These are phyloP conservation scores for Musa beccarii DNA, from an alignment of 176 grass and related monocot species.

Conservation along the genomic window DNA sequence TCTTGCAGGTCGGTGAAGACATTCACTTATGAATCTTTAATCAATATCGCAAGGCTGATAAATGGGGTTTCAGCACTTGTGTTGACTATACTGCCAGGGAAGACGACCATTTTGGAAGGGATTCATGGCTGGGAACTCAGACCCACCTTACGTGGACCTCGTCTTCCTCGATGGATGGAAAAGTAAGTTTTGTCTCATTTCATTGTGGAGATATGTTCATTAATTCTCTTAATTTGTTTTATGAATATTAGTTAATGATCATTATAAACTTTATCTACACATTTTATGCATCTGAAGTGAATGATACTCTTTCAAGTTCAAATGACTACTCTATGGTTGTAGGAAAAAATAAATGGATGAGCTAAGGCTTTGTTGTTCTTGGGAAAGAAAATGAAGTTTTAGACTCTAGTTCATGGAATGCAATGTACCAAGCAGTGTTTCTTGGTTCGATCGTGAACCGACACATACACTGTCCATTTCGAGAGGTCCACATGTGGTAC, in stretches of 20 bases:
- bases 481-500: too few relatives aligned
- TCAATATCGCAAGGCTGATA: conserved; percentile 88
- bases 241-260: background rate
- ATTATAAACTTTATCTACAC: too few relatives aligned
- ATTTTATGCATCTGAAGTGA: background rate
- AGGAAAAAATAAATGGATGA: background rate
- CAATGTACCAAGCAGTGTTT: too few relatives aligned
- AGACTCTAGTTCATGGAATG: too few relatives aligned
- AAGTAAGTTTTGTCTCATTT: conserved; percentile 36
- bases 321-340: background rate
- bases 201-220: background rate
- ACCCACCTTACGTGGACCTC: conserved; percentile 71
- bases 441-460: too few relatives aligned
- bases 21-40: conserved; percentile 94
- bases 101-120: conserved; percentile 80
- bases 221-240: background rate
- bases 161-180: conserved; percentile 96
- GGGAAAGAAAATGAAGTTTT: background rate
- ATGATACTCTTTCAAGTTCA: background rate
- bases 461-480: too few relatives aligned
- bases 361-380: background rate
- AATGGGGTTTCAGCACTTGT: conserved; percentile 89
- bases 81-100: conserved; percentile 69
- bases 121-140: conserved; percentile 86
- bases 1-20: conserved; percentile 80